Percentiles rank a stretch among this genome's conserved stretches.
Conservation (phyloP, 768 basidiomycete genomes). For the Phanerochaete sordida region DNA sequence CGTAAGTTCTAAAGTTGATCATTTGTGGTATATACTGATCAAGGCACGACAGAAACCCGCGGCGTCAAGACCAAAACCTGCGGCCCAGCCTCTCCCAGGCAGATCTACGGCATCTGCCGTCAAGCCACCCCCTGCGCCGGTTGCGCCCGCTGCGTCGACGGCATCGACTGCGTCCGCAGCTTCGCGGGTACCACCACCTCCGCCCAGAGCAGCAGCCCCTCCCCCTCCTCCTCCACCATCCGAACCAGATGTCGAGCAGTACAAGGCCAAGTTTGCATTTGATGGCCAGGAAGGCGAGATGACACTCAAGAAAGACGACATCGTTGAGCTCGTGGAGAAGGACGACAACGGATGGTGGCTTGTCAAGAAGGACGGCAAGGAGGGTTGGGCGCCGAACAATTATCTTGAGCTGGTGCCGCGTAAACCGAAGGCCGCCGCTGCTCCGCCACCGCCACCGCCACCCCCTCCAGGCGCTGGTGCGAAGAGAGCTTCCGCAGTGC, state of each 20-base stretch:
- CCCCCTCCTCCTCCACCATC: slow-evolving; percentile 44
- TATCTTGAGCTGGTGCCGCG: slow-evolving; percentile 82
- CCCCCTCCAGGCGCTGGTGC: slow-evolving; percentile 35
- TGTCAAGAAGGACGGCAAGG: slow-evolving; percentile 73
- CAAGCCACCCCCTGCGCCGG: slow-evolving; percentile 26
- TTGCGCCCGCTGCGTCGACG: slow-evolving; percentile 26
- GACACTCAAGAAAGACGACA: slow-evolving; percentile 83
- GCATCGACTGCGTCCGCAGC: slow-evolving; percentile 31
- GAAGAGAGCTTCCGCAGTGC: slow-evolving; percentile 35
- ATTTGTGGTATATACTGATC: background rate
- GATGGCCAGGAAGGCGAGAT: slow-evolving; percentile 92
- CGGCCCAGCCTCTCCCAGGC: slow-evolving; percentile 62
- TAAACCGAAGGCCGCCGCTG: slow-evolving; percentile 57
- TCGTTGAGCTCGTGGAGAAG: slow-evolving; percentile 89
- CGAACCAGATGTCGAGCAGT: slow-evolving; percentile 68
- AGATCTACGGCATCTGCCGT: slow-evolving; percentile 37
- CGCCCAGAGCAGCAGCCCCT: slow-evolving; percentile 32
- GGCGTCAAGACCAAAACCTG: slow-evolving; percentile 44
- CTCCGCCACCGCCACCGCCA: slow-evolving; percentile 62
- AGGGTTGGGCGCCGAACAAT: slow-evolving; percentile 96
- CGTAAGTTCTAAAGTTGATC: slow-evolving; percentile 16
- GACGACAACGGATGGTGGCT: slow-evolving; percentile 99
- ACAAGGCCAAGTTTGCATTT: slow-evolving; percentile 91
- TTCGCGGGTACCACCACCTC: slow-evolving; percentile 42
- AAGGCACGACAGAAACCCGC: slow-evolving; percentile 40